Evolutionary conservation across 139 green algal species (phyloP), one percentile per base, ranked within the genome.

Genomic region (Coelastrella sp.): DNA sequence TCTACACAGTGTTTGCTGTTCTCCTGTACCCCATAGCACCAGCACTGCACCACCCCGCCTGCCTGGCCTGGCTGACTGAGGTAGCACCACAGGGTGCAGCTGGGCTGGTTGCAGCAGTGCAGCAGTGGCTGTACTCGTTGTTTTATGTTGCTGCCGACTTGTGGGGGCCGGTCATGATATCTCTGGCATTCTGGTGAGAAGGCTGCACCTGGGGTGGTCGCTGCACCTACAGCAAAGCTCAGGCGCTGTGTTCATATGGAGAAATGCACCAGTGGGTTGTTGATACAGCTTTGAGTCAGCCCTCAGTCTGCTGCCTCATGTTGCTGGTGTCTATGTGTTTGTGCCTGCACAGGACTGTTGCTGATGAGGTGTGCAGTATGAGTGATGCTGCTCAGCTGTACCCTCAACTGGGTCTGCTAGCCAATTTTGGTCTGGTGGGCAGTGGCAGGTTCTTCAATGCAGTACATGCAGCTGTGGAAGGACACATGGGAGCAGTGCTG

Each of bases 111-210:
- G 71, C 71, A 38, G 71, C 98, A 80, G 53, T 98, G 34, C 91
- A 96, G 69, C 98, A 98, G 89, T 99, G 96, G 96, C 94, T 92
- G 45, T 98, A 95, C 91, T 98, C 93, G 84, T 87, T 99, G 6
- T 99, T 99, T 84, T 99, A 98, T 81, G 94, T 98, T 25, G 95
- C 97, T 91, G 93, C 93, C 9, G 96, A 98, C 92, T 90, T 99
- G 43, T 99, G 96, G 96, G 96, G 96, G 38, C 96, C 94, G 19
- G 96, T 98, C 30, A 94, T 98, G 40, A 95, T 99, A 40, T 98
- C 96, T 5, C 91, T 99, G 21, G 94, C 98, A 11, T 99, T 99
- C 93, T 99, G 96, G 96, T 96, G 92, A 32, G 94, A 94, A 89
- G 88, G 97, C 9, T n/a, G 41, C 3, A 21, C 21, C 48, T 57